Base-by-base conservation (phyloP, 352 stramenopile species). In the Phytopythium chamaehyphon region DNA sequence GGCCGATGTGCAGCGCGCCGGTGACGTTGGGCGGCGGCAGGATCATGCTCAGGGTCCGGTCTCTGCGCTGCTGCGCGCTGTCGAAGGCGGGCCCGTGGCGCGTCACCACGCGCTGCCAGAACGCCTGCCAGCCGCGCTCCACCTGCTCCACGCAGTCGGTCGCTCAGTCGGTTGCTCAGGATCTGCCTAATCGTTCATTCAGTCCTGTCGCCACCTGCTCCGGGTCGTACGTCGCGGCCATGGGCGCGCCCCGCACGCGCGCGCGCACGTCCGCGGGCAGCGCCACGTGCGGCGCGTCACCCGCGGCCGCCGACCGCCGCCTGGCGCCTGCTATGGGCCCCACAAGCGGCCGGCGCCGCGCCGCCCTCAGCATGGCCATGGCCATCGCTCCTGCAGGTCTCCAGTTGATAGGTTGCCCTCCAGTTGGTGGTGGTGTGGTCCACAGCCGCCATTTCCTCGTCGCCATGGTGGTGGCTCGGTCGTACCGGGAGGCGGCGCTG, bases 11-110 rank as follows among this genome's bases (percentile, higher is more conserved):
- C 43, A 99, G 76, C 38, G 87, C 95, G 19, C 97, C 97, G 3
- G 96, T 99, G 35, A 99, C 96, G 65, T 99, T 99, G 21, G 97
- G 97, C 31, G 96, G 96, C 28, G 96, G 96, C 64, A 99, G 93
- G 46, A 93, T 62, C 85, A 92, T 92, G 42, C 64, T 75, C 57
- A 95, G 93, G 10, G 60, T 46, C 26, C 76, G 61, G 7, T 54
- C 43, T 37, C 22, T 40, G 14, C 22, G 19, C 14, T 22, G 18
- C 7, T 35, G 12, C 21, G 2, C 24, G 10, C 11, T 46, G 11
- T 24, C 28, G 47, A 31, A 4, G 11, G 50, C 40, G 14, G 48
- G 60, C 39, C 55, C 39, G 51, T 68, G 60, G 26, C 42, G 46
- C 42, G 37, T 22, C 21, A 92, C 59, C 35, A 66, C 61, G 16